Evolutionary conservation across 1,284 basidiomycete genomes (phyloP).

Genomic region (Moesziomyces antarcticus): DNA sequence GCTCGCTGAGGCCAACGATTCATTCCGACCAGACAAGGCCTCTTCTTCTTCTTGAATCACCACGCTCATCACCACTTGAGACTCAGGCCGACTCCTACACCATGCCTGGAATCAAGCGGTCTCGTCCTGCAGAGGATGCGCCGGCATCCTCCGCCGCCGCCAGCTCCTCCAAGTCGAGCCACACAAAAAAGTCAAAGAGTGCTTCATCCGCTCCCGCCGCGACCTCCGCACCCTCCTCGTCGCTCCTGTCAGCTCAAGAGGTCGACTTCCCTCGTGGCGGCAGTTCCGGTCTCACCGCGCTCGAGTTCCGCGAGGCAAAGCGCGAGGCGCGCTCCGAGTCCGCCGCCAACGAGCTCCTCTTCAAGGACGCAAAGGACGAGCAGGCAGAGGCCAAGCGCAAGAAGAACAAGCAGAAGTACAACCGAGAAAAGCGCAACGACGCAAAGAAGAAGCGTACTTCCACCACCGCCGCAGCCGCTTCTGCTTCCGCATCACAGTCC

Average conservation of each 20-base stretch:
- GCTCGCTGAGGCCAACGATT: background rate
- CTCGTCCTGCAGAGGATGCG: constrained; percentile 35
- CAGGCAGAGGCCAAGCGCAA: constrained; percentile 33
- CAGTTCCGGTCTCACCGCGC: constrained; percentile 79
- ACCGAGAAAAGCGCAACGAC: constrained; percentile 60
- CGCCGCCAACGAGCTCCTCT: constrained; percentile 76
- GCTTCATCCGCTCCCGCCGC: constrained; percentile 5
- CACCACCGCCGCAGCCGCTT: constrained; percentile 7
- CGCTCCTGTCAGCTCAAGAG: constrained; percentile 48
- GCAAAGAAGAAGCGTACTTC: constrained; percentile 62
- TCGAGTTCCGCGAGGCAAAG: constrained; percentile 88
- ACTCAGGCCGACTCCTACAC: background rate
- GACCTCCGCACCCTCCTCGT: constrained; percentile 26
- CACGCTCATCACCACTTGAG: constrained; percentile 7
- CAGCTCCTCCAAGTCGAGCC: constrained; percentile 28
- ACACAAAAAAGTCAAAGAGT: constrained; percentile 31
- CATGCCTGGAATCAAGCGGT: constrained; percentile 55
- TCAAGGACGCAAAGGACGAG: constrained; percentile 68
- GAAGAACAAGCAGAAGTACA: constrained; percentile 57
- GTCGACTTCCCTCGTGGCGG: constrained; percentile 93
- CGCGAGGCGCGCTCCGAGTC: constrained; percentile 87
- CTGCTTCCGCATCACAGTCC: constrained; percentile 3
- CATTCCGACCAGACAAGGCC: background rate
- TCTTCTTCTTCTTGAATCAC: background rate
- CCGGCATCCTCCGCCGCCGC: constrained; percentile 31